phyloP scores from a whole-genome alignment of 2,329 filamentous ascomycete genomes.

The Clonostachys chloroleuca region DNA sequence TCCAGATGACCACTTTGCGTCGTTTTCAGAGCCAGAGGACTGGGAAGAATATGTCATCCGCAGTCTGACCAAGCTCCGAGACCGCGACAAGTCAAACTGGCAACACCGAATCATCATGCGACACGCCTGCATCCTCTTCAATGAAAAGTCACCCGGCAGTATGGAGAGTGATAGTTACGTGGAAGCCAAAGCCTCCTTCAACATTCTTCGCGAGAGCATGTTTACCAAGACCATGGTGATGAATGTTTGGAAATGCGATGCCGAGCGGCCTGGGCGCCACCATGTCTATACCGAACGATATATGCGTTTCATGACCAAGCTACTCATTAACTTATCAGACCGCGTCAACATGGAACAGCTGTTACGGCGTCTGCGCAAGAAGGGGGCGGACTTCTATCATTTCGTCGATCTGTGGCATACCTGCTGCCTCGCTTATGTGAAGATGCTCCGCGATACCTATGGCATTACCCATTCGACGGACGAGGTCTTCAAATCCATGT shows the following conservation, averaged over 20 bases:
- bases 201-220: constrained; percentile 66
- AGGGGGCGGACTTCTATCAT: constrained; percentile 69
- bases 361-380: constrained; percentile 74
- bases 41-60: constrained; percentile 52
- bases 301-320: constrained; percentile 72
- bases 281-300: constrained; percentile 91
- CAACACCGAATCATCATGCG: constrained; percentile 87
- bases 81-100: constrained; percentile 90
- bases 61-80: constrained; percentile 45
- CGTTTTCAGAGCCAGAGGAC: constrained; percentile 46
- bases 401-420: constrained; percentile 56
- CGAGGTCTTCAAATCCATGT: constrained; percentile 50
- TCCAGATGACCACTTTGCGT: constrained; percentile 23
- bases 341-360: constrained; percentile 72
- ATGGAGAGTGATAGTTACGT: neutral
- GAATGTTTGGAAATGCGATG: constrained; percentile 92
- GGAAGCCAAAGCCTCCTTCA: constrained; percentile 69
- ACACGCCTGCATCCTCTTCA: constrained; percentile 54
- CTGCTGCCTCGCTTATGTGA: constrained; percentile 48
- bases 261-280: constrained; percentile 77
- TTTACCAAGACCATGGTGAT: constrained; percentile 94
- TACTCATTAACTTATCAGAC: constrained; percentile 73
- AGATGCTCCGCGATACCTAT: constrained; percentile 45
- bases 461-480: constrained; percentile 39
- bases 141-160: constrained; percentile 18